phyloP scores from a whole-genome alignment of 768 basidiomycete genomes.

The Auricularia sp. region DNA sequence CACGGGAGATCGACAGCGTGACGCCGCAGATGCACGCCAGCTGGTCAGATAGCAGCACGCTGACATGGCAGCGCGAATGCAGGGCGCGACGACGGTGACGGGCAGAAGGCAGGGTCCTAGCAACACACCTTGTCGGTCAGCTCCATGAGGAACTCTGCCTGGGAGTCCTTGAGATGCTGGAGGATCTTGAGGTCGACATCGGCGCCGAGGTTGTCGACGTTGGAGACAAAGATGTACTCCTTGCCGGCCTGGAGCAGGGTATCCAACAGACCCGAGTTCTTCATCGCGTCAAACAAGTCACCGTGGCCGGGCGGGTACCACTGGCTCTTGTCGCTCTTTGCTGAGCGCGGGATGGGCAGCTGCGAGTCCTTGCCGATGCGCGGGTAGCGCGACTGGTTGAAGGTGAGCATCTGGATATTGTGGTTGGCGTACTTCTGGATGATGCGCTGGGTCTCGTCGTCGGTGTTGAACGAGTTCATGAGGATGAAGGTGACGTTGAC shows the following conservation, averaged over 20 bases:
- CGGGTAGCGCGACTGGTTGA: constrained; percentile 92
- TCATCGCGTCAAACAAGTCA: constrained; percentile 86
- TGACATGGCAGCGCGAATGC: too few species aligned
- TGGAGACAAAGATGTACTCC: constrained; percentile 95
- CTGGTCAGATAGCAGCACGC: too few species aligned
- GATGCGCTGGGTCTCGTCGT: constrained; percentile 91
- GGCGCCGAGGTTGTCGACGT: constrained; percentile 94
- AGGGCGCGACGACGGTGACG: neutral
- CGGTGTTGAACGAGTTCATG: constrained; percentile 98
- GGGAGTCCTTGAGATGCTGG: constrained; percentile 72
- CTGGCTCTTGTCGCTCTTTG: constrained; percentile 73
- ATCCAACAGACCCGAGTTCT: constrained; percentile 85
- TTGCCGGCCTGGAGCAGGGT: constrained; percentile 85
- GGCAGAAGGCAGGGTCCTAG: neutral
- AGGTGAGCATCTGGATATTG: constrained; percentile 35
- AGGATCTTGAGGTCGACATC: constrained; percentile 78
- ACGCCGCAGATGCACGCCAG: too few species aligned
- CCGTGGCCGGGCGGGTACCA: constrained; percentile 99
- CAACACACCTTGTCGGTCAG: constrained; percentile 65
- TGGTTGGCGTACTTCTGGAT: constrained; percentile 96
- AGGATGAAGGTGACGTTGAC: constrained; percentile 87
- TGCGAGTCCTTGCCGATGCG: constrained; percentile 85
- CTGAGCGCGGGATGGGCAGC: constrained; percentile 69
- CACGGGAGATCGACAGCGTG: too few species aligned
- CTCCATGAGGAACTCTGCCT: constrained; percentile 87